Evolutionary conservation across 106 monocot species (phyloP).

Genomic region (Phalaenopsis equestris): DNA sequence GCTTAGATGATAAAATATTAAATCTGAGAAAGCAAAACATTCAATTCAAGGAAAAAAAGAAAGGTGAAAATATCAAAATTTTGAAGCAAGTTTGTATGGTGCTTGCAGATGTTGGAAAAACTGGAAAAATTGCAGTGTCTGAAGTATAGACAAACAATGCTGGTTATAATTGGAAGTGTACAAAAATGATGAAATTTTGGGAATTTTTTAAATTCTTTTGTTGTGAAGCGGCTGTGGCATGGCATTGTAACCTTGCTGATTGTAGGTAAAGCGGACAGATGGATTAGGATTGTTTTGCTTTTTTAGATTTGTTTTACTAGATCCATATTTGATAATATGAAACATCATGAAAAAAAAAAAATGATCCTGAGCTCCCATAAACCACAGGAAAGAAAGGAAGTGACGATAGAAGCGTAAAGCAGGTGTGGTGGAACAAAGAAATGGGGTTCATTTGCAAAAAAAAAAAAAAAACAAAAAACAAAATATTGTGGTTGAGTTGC

Average conservation of each 20-base stretch:
- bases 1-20: neutral
- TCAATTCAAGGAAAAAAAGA: neutral
- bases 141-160: neutral
- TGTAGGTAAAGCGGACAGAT: neutral
- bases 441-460: neutral
- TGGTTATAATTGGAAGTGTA: neutral
- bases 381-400: neutral
- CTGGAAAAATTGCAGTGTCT: neutral
- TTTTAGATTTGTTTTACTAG: neutral
- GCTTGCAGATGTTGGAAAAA: neutral
- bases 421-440: neutral
- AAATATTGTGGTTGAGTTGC: neutral
- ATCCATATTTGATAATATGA: neutral
- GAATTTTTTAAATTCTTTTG: too few species aligned
- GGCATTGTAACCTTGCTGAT: neutral
- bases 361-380: neutral
- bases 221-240: neutral
- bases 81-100: neutral
- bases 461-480: neutral
- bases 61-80: neutral
- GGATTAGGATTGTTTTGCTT: neutral
- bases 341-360: too few species aligned
- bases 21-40: neutral
- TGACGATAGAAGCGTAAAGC: neutral
- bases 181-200: neutral